Base-by-base conservation (phyloP, 257 asterid species). In the Linderniella brevidens region DNA sequence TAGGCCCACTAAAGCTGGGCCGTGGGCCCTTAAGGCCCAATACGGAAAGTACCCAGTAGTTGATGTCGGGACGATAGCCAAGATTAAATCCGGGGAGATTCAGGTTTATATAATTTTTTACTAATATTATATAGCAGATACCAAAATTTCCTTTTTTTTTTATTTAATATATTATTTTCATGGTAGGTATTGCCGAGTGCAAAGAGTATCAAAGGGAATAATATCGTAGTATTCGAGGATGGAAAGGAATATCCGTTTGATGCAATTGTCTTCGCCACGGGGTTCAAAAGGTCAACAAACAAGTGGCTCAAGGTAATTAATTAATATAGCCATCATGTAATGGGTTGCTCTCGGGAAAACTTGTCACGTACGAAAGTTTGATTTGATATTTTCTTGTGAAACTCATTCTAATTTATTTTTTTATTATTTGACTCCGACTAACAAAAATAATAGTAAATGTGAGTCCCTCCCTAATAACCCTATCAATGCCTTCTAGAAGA, bases 61-160 rank as follows among this genome's bases (percentile, higher is more conserved):
- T 50, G 93, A 80, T 15, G 71, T 74, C n/a, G 93, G 93, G 37
- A 80, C 93, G n/a, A 61, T 77, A 9, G 76, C 68, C 45, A 74
- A 72, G 73, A 80, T 80, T 53, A 74, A 62, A 64, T 65, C 57
- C 38, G 93, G 93, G 19, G 58, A 65, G 53, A 67, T 78, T 60
- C 67, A 75, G 86, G 93, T 82, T 61, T 51, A 17, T 12, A 8
- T 16, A 16, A 13, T 8, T 15, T 3, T 3, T 15, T 25, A 2
- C 32, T 25, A 25, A 25, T 25, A 2, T 2, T 25, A 25, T 6
- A 25, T 25, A 25, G 32, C 32, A 25, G 3, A 25, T 25, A 25
- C 6, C 32, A 2, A 6, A 25, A 25, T 25, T 25, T 25, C 6
- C 32, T 25, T 3, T 25, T 6, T 25, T 25, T 25, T 25, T 25